Conservation (phyloP, 495 filamentous ascomycete species). For the Lophiotrema nucula region DNA sequence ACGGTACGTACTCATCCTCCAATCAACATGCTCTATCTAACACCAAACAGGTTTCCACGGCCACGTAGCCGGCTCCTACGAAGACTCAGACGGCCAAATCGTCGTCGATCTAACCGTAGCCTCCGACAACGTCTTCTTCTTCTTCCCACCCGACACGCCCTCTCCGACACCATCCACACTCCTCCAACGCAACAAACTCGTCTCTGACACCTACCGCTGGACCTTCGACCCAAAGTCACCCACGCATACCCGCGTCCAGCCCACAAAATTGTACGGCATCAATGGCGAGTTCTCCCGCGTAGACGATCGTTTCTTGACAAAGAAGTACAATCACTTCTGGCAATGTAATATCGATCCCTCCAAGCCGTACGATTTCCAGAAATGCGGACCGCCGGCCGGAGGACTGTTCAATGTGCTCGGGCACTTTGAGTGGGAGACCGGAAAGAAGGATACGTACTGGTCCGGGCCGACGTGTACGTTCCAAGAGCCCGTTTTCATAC, state of each 20-base stretch:
- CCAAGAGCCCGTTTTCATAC: conserved; percentile 61
- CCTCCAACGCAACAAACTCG: conserved; percentile 39
- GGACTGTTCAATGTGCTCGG: conserved; percentile 35
- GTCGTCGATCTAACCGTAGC: conserved; percentile 55
- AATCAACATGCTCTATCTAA: not conserved
- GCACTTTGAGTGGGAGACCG: conserved; percentile 31
- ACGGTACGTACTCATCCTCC: conserved; percentile 18
- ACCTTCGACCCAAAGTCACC: conserved; percentile 51
- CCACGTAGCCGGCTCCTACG: conserved; percentile 34
- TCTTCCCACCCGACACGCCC: conserved; percentile 31
- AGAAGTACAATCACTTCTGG: conserved; percentile 55
- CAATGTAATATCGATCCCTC: conserved; percentile 30
- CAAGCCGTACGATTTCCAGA: conserved; percentile 25
- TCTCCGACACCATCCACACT: conserved; percentile 18
- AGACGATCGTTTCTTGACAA: conserved; percentile 55
- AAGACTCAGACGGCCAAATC: conserved; percentile 46
- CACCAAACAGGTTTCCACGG: conserved; percentile 32
- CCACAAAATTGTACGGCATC: conserved; percentile 43
- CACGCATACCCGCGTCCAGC: conserved; percentile 35
- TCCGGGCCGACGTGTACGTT: conserved; percentile 37
- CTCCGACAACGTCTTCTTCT: conserved; percentile 37
- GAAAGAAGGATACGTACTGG: conserved; percentile 28
- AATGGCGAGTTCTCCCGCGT: conserved; percentile 61
- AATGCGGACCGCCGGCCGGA: conserved; percentile 32
- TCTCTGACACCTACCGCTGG: conserved; percentile 53